These are phyloP conservation scores for Cladophialophora exuberans DNA, from an alignment of 2,329 filamentous ascomycete genomes.

Conservation along the genomic window DNA sequence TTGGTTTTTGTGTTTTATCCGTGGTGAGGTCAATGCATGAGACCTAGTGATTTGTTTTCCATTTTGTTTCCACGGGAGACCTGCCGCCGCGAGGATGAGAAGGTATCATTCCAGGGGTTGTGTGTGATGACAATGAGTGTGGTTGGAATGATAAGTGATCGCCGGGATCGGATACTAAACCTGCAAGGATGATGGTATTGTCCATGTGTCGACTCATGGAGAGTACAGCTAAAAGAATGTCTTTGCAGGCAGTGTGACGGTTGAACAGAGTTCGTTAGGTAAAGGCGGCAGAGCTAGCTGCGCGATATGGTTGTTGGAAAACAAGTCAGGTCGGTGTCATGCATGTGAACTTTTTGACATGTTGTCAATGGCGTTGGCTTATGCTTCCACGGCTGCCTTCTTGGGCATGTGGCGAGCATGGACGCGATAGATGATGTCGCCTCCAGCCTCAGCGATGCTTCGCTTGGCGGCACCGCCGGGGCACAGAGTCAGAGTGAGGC, in stretches of 20 bases:
- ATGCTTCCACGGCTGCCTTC: too few relatives aligned
- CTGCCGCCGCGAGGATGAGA: constrained; percentile 17
- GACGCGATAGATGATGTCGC: constrained; percentile 27
- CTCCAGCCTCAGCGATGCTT: constrained; percentile 15
- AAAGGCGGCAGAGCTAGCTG: constrained; percentile 33
- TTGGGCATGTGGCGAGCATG: constrained; percentile 31
- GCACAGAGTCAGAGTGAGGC: constrained; percentile 32
- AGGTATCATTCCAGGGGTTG: too few relatives aligned
- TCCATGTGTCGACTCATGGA: constrained; percentile 34
- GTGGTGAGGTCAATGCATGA: constrained; percentile 16
- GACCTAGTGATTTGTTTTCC: constrained; percentile 9
- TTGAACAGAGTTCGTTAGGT: too few relatives aligned
- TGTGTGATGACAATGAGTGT: constrained; percentile 8
- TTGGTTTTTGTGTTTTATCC: constrained; percentile 7
- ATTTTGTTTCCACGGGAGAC: constrained; percentile 23
- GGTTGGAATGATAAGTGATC: constrained; percentile 24
- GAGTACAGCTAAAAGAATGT: constrained; percentile 26
- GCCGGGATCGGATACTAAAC: constrained; percentile 31
- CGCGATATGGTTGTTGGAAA: constrained; percentile 26
- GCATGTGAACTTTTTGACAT: constrained; percentile 6
- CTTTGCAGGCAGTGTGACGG: constrained; percentile 29
- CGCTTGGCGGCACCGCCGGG: constrained; percentile 30
- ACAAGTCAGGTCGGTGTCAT: constrained; percentile 11
- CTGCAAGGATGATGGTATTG: constrained; percentile 25
- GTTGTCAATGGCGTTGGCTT: constrained; percentile 1